phyloP scores from a whole-genome alignment of 108 stramenopile species.

The Stephanodiscus minutulus region DNA sequence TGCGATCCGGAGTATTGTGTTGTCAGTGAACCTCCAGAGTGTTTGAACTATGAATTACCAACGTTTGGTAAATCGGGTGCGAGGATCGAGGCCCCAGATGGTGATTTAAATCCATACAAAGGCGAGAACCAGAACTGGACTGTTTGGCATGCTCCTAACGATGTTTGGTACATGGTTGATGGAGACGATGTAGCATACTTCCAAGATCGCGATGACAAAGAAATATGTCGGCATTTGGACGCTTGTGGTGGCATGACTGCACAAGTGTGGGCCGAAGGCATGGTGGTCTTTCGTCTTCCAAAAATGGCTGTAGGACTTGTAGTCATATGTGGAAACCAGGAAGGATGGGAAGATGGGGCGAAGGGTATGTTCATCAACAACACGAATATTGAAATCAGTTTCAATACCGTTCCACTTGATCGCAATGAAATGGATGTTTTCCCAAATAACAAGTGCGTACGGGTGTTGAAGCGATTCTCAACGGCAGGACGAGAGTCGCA shows the following conservation, averaged over 20 bases:
- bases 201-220: slow-evolving; percentile 40
- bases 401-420: slow-evolving; percentile 43
- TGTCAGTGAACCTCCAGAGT: slow-evolving; percentile 50
- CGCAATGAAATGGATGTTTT: slow-evolving; percentile 33
- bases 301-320: slow-evolving; percentile 56
- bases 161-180: slow-evolving; percentile 45
- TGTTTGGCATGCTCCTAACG: slow-evolving; percentile 38
- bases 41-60: slow-evolving; percentile 56
- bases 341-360: slow-evolving; percentile 27
- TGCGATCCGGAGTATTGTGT: slow-evolving; percentile 50
- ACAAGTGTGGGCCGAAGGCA: slow-evolving; percentile 34
- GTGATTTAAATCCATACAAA: slow-evolving; percentile 48
- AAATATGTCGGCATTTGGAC: slow-evolving; percentile 50
- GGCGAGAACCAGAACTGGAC: slow-evolving; percentile 47
- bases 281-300: slow-evolving; percentile 54
- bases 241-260: slow-evolving; percentile 49
- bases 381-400: slow-evolving; percentile 35
- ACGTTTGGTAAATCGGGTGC: slow-evolving; percentile 50
- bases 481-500: slow-evolving; percentile 39
- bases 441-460: slow-evolving; percentile 36
- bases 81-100: slow-evolving; percentile 31
- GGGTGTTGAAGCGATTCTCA: slow-evolving; percentile 33
- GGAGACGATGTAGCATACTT: slow-evolving; percentile 36
- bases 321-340: slow-evolving; percentile 49
- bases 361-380: slow-evolving; percentile 40